These are phyloP conservation scores for Alternaria sp. DNA, from an alignment of 2,329 filamentous ascomycete genomes.

Conservation along the genomic window DNA sequence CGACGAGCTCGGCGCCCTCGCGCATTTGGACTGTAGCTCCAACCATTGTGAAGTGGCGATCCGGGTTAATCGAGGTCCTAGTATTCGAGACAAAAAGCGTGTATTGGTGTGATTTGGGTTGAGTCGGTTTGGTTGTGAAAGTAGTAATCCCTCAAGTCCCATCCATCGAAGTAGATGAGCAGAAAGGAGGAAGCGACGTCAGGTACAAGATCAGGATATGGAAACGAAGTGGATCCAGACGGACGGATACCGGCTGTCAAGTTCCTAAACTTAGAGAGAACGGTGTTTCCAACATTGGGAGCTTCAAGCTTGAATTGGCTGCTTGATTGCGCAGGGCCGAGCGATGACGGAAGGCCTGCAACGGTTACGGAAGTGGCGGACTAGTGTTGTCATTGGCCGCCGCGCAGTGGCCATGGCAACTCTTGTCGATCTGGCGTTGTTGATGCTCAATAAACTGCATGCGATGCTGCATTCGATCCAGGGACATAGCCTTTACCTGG, in stretches of 20 bases:
- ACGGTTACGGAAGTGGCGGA: slow-evolving; percentile 15
- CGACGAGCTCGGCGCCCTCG: slow-evolving; percentile 15
- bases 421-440: neutral
- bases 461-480: neutral
- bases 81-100: neutral
- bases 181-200: neutral
- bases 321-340: slow-evolving; percentile 2
- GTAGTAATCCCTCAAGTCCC: neutral
- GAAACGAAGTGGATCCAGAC: neutral
- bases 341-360: slow-evolving; percentile 13
- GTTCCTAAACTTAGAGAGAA: neutral
- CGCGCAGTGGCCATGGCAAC: neutral
- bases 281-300: slow-evolving; percentile 1
- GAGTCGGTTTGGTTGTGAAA: neutral
- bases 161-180: neutral
- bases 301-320: slow-evolving; percentile 5
- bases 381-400: slow-evolving; percentile 7
- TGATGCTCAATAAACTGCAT: neutral
- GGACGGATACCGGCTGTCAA: slow-evolving; percentile 8
- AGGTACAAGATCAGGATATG: neutral
- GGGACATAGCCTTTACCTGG: neutral
- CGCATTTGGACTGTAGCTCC: slow-evolving; percentile 9
- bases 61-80: neutral
- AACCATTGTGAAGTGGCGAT: neutral
- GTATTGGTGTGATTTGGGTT: neutral